These are phyloP conservation scores for Dentipellis sp. DNA, from an alignment of 768 basidiomycete genomes.

Conservation along the genomic window DNA sequence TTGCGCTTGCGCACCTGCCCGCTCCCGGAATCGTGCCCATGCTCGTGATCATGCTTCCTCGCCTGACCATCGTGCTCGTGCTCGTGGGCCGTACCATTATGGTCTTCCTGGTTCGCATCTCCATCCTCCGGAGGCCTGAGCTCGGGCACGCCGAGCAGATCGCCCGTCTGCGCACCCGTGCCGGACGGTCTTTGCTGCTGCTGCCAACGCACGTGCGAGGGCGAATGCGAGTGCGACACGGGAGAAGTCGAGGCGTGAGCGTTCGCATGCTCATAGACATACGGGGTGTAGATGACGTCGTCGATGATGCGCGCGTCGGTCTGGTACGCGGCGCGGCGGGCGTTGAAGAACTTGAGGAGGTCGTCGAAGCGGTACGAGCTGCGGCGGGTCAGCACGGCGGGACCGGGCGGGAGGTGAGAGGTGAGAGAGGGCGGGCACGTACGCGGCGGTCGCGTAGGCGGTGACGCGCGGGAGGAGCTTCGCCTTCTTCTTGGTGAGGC, in stretches of 20 bases:
- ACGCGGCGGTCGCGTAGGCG: conserved; percentile 92
- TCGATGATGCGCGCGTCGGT: conserved; percentile 85
- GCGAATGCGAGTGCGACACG: conserved; percentile 13
- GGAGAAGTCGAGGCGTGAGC: neutral
- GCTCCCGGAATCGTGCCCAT: conserved; percentile 12
- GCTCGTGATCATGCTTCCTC: neutral
- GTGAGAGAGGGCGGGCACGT: conserved; percentile 14
- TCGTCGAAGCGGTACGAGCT: conserved; percentile 88
- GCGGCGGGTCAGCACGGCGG: neutral
- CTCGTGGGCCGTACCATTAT: neutral
- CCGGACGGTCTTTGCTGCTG: conserved; percentile 9
- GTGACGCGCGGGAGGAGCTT: conserved; percentile 90
- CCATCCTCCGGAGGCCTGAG: conserved; percentile 30
- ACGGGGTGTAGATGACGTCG: conserved; percentile 91
- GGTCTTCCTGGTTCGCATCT: conserved; percentile 7
- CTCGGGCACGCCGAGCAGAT: conserved; percentile 74
- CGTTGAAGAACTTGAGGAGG: conserved; percentile 83
- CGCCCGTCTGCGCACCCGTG: conserved; percentile 35
- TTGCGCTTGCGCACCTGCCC: conserved; percentile 32
- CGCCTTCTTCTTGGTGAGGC: conserved; percentile 89
- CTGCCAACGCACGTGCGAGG: conserved; percentile 9
- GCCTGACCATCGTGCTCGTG: too few species aligned
- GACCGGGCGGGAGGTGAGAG: neutral
- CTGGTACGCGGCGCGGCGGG: conserved; percentile 72
- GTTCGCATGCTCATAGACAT: conserved; percentile 54